These are phyloP conservation scores for Bjerkandera adusta DNA, from an alignment of 1,284 basidiomycete genomes.

Conservation along the genomic window DNA sequence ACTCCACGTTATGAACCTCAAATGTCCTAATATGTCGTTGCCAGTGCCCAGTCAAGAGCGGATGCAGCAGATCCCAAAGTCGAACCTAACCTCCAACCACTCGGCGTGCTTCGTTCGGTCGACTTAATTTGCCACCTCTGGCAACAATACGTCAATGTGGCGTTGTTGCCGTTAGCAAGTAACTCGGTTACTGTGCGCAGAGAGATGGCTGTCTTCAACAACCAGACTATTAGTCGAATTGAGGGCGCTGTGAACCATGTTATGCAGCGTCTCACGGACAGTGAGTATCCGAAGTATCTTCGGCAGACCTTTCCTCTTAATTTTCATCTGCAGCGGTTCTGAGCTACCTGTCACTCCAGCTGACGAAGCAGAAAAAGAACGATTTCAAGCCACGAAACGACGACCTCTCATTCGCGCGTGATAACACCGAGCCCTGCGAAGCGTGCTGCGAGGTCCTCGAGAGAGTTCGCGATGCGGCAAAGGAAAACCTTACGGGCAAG, in stretches of 20 bases:
- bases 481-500: constrained; percentile 81
- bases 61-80: constrained; percentile 73
- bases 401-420: constrained; percentile 89
- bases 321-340: constrained; percentile 64
- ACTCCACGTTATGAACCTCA: too few relatives aligned
- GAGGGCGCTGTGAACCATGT: constrained; percentile 87
- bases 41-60: constrained; percentile 69
- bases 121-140: constrained; percentile 94
- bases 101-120: constrained; percentile 71
- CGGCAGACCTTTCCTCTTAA: neutral
- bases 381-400: constrained; percentile 98
- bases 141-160: constrained; percentile 95
- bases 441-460: constrained; percentile 86
- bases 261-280: constrained; percentile 82
- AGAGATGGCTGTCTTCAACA: constrained; percentile 94
- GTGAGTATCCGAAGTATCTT: too few relatives aligned
- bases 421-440: constrained; percentile 95
- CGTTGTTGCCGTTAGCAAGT: constrained; percentile 85
- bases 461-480: constrained; percentile 73
- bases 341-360: constrained; percentile 66
- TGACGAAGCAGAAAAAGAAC: constrained; percentile 92
- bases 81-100: constrained; percentile 77
- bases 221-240: constrained; percentile 83
- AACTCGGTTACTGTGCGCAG: constrained; percentile 85
- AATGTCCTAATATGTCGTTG: constrained; percentile 13